Evolutionary conservation across 2,329 filamentous ascomycete species (phyloP).

Genomic region (Cladosporium cucumerinum): DNA sequence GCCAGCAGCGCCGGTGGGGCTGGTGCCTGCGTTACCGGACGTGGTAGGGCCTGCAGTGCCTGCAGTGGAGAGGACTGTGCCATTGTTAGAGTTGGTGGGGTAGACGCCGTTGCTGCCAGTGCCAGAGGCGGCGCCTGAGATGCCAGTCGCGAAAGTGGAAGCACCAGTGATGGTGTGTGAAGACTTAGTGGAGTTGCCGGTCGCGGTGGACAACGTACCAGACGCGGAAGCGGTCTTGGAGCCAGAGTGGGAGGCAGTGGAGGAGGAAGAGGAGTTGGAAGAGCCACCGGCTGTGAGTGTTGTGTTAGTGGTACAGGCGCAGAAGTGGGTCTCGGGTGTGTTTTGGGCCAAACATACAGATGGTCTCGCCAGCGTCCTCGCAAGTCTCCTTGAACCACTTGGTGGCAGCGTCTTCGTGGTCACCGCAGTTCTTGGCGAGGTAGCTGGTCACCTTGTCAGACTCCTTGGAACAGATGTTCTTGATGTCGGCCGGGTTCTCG

Average conservation of each 20-base stretch:
- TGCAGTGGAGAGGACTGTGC: conserved; percentile 8
- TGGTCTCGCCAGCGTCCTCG: conserved; percentile 30
- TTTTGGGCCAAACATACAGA: conserved; percentile 26
- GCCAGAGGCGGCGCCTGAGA: conserved; percentile 10
- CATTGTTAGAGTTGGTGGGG: conserved; percentile 7
- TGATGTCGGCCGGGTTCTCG: conserved; percentile 32
- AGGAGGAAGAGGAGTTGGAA: conserved; percentile 19
- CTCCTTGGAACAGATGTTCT: conserved; percentile 31
- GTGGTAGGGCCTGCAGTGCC: conserved; percentile 14
- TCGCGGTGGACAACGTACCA: conserved; percentile 3
- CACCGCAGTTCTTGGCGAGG: conserved; percentile 31
- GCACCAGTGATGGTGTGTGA: conserved; percentile 4
- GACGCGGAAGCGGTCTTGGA: conserved; percentile 19
- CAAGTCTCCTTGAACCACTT: conserved; percentile 33
- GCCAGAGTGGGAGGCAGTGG: conserved; percentile 19
- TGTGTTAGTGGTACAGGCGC: conserved; percentile 1
- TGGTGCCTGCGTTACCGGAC: conserved; percentile 5
- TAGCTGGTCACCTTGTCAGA: conserved; percentile 22
- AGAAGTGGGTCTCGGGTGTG: not conserved
- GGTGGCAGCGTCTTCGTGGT: conserved; percentile 28
- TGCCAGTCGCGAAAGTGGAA: conserved; percentile 12
- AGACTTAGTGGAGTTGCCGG: conserved; percentile 6
- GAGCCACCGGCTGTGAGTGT: conserved; percentile 13
- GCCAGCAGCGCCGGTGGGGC: conserved; percentile 8
- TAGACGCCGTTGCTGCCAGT: not conserved